Base-by-base conservation (phyloP, 1,139 yeast species). In the Protomyces arabidopsidicola region DNA sequence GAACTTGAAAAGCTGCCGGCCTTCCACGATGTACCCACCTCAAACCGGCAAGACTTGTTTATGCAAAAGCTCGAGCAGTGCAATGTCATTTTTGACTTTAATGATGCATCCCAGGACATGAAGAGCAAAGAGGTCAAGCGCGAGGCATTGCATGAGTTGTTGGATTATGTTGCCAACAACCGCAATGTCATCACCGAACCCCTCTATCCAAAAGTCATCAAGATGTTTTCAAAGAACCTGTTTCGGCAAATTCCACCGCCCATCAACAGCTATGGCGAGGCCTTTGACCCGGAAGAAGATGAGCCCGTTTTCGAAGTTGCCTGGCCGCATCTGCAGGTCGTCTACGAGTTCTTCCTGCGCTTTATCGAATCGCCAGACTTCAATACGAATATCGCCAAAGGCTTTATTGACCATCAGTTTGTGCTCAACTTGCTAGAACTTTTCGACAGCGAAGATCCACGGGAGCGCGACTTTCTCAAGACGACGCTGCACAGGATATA, bases 281-380 rank as follows among this genome's bases (percentile, higher is more conserved):
- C 93, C 35, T 95, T 83, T 75, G 98, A 95, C 72, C 98, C 99
- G 0, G 98, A 93, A 77, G 99, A 93, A 77, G 98, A 93, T 76
- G 99, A 93, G 76, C 98, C 98, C 1, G 96, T 93, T 52, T 85
- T 85, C 72, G 98, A 95, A 74, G 84, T 93, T 67, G 93, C 98
- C 4, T 93, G 99, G 99, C 97, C 98, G 3, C 99, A 93, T 75
- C 93, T 95, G 97, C 96, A 90, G 76, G 84, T 91, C 53, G 96
- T 91, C 53, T 93, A 95, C 77, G 98, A 93, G 74, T 90, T 93
- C 72, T 93, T 93, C 74, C 78, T 95, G 68, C 80, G 97, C 71
- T 93, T 93, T 76, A 87, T 93, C 67, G 98, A 93, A 76, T 86
- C 93, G 68, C 95, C 96, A 3, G 98, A 91, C 76, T 93, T 95